Conservation (phyloP, 345 rosid genomes). For the Gossypium raimondii region DNA sequence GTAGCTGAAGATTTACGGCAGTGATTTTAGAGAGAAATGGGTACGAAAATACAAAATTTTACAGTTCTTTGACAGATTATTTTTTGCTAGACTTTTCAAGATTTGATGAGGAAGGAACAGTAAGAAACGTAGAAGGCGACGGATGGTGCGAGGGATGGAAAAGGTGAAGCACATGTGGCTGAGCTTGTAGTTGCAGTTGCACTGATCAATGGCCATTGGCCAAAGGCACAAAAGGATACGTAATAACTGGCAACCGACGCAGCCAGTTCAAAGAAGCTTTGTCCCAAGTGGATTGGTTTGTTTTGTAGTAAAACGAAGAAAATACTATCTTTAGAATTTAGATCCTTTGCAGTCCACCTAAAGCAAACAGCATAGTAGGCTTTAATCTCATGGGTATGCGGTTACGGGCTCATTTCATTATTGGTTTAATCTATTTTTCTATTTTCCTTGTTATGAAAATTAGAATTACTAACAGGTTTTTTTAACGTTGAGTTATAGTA, state of each 20-base stretch:
- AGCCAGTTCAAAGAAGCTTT: neutral
- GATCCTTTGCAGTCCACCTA: neutral
- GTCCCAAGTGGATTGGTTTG: conserved; percentile 6
- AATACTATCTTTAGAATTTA: neutral
- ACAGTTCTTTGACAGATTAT: neutral
- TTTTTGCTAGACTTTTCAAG: neutral
- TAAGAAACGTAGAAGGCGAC: neutral
- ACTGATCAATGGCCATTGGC: neutral
- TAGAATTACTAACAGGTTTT: too few species aligned
- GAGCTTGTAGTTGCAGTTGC: neutral
- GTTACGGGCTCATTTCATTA: too few species aligned
- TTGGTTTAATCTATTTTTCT: too few species aligned
- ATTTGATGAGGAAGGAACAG: neutral
- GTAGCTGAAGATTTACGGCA: neutral
- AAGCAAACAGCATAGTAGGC: neutral
- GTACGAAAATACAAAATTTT: neutral
- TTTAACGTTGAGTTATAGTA: too few species aligned
- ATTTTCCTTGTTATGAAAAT: too few species aligned
- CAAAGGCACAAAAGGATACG: neutral
- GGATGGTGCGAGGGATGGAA: neutral
- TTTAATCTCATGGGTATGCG: neutral
- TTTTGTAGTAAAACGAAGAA: neutral
- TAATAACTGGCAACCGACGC: conserved; percentile 12
- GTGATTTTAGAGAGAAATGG: too few species aligned
- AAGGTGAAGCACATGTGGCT: conserved; percentile 1